Percentiles rank a stretch among this genome's conserved stretches.
Conservation (phyloP, 2,329 filamentous ascomycete genomes). For the Fusarium coicis region DNA sequence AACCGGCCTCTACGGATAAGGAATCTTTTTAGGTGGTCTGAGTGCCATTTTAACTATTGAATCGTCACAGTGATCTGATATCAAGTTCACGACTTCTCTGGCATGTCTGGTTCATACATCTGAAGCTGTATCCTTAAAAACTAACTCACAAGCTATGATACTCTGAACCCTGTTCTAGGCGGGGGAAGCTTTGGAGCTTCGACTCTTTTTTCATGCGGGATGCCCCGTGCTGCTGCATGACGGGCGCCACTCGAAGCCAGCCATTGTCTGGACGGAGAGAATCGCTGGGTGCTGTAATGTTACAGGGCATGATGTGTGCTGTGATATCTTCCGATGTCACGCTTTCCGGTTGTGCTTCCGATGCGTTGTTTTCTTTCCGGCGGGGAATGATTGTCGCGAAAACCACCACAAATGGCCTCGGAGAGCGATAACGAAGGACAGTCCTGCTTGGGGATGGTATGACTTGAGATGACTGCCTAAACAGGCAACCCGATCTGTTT, state of each 20-base stretch:
- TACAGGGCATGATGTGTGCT: constrained; percentile 16
- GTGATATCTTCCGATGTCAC: constrained; percentile 20
- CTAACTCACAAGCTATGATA: constrained; percentile 7
- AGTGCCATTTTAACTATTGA: constrained; percentile 6
- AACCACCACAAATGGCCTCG: constrained; percentile 1
- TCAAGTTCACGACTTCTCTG: neutral
- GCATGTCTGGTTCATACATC: neutral
- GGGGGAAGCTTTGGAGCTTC: constrained; percentile 27
- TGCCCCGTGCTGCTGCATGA: constrained; percentile 41
- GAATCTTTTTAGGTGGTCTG: neutral
- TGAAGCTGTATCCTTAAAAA: neutral
- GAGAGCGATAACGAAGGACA: neutral
- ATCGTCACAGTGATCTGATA: neutral
- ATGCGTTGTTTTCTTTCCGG: constrained; percentile 18
- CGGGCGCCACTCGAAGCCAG: constrained; percentile 27
- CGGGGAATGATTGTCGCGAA: constrained; percentile 2
- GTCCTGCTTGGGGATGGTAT: constrained; percentile 3
- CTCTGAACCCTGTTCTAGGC: constrained; percentile 27
- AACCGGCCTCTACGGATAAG: constrained; percentile 17
- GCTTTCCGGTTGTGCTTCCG: constrained; percentile 18
- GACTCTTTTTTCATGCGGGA: constrained; percentile 35
- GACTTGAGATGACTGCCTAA: constrained; percentile 14
- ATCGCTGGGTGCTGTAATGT: neutral
- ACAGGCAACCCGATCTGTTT: constrained; percentile 24
- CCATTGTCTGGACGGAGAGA: constrained; percentile 20